Evolutionary conservation across 257 asterid species (phyloP), one percentile per base, ranked within the genome.

Genomic region (Salvia miltiorrhiza): DNA sequence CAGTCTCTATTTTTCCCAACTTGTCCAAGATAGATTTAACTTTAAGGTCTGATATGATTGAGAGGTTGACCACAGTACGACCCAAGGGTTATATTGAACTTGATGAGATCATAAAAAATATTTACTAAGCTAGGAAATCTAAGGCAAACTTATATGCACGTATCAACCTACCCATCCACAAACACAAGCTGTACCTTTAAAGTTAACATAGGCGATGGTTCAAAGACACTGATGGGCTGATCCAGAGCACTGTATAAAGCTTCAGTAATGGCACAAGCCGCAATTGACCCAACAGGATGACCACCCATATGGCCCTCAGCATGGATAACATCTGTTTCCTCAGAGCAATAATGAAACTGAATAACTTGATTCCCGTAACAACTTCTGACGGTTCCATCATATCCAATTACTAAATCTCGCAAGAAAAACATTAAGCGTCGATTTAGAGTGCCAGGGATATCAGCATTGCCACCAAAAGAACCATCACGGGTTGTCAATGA

Each of bases 221-320:
- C 97, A 21, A 91, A 88, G 32, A 84, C 93, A 78, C 95, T 87
- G 81, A 88, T 78, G 32, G 99, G 99, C 79, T 84, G 96, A 87
- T 94, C 97, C 80, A 94, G 75, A 70, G 99, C 99, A 91, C 99
- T 83, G 79, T 94, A 94, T 45, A 96, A 90, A 71, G 90, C 93
- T 84, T 94, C 99, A 11, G 95, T 81, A 67, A 94, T 74, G 63
- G 99, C 99, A 83, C 96, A 87, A 48, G 96, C 99, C 56, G 99
- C 97, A 84, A 89, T 70, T 41, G 97, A 73, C 44, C 99, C 99
- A 79, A 91, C 97, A 45, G 99, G 95, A 77, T 82, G 93, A 45
- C 96, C 97, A 69, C 85, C 93, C 70, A 40, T 66, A 67, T 23
- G 53, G 70, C 67, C 73, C 71, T 70, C 78, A 56, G 45, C 50